Evolutionary conservation across 257 asterid genomes (phyloP).

Genomic region (Echites panduratus): DNA sequence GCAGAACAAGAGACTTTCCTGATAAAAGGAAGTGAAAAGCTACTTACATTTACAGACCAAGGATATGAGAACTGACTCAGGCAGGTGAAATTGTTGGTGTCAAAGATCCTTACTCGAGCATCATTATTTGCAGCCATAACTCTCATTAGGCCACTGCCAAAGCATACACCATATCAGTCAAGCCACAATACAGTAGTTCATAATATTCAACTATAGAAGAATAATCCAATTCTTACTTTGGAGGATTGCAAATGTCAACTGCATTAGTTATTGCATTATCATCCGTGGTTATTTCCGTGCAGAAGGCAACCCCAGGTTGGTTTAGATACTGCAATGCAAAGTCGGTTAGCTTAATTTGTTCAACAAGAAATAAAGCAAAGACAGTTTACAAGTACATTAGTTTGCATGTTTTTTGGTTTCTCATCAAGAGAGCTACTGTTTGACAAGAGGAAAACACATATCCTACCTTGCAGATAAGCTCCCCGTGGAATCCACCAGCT

Average conservation of each 20-base stretch:
- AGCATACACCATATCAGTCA: neutral
- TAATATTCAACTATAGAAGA: neutral
- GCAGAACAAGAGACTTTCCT: neutral
- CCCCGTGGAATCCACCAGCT: slow-evolving; percentile 89
- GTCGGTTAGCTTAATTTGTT: neutral
- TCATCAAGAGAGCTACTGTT: neutral
- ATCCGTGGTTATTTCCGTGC: slow-evolving; percentile 57
- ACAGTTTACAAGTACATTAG: too few species aligned
- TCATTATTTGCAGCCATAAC: slow-evolving; percentile 79
- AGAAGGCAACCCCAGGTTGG: slow-evolving; percentile 68
- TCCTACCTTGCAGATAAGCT: slow-evolving; percentile 79
- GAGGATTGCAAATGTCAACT: slow-evolving; percentile 46
- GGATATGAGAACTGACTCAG: slow-evolving; percentile 56
- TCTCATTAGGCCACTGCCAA: slow-evolving; percentile 56
- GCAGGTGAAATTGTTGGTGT: slow-evolving; percentile 44
- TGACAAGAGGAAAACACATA: neutral
- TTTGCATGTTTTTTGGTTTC: neutral
- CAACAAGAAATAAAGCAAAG: neutral
- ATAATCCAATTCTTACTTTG: slow-evolving; percentile 30
- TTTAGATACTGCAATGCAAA: slow-evolving; percentile 43
- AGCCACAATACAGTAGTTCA: neutral
- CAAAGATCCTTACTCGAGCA: slow-evolving; percentile 67
- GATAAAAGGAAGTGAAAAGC: neutral
- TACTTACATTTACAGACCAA: slow-evolving; percentile 91
- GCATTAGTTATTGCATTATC: slow-evolving; percentile 78